Evolutionary conservation across 164 flowering plant genomes (phyloP).

Genomic region (Magnolia kwangsiensis): DNA sequence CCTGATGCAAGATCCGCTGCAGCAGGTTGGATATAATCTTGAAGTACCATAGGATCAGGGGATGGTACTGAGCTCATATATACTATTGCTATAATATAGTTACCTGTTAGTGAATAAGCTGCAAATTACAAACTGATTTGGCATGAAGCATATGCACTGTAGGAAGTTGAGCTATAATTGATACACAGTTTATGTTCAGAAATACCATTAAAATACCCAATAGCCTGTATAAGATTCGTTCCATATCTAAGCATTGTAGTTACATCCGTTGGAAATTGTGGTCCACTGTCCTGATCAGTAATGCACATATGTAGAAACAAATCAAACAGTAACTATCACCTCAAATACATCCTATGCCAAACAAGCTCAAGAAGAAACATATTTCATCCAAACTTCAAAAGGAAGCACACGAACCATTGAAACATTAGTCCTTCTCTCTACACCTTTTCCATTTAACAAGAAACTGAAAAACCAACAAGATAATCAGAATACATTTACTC

Average conservation of each 20-base stretch:
- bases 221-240: slow-evolving; percentile 80
- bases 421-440: slow-evolving; percentile 51
- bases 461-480: slow-evolving; percentile 47
- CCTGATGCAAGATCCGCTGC: slow-evolving; percentile 48
- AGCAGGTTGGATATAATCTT: slow-evolving; percentile 56
- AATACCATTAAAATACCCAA: slow-evolving; percentile 78
- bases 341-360: neutral
- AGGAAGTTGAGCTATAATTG: slow-evolving; percentile 2
- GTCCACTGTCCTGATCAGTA: slow-evolving; percentile 62
- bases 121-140: slow-evolving; percentile 8
- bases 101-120: slow-evolving; percentile 37
- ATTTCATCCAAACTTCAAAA: neutral
- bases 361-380: neutral
- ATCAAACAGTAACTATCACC: neutral
- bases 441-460: slow-evolving; percentile 73
- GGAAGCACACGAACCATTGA: slow-evolving; percentile 48
- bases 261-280: slow-evolving; percentile 74
- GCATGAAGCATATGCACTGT: slow-evolving; percentile 2
- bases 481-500: neutral
- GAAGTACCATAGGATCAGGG: slow-evolving; percentile 36
- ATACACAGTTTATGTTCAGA: neutral
- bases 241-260: slow-evolving; percentile 65
- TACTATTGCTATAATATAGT: slow-evolving; percentile 57
- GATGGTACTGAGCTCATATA: slow-evolving; percentile 38
- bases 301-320: neutral